Base-by-base conservation (phyloP, 1,284 basidiomycete genomes). In the Leccinum insolens region DNA sequence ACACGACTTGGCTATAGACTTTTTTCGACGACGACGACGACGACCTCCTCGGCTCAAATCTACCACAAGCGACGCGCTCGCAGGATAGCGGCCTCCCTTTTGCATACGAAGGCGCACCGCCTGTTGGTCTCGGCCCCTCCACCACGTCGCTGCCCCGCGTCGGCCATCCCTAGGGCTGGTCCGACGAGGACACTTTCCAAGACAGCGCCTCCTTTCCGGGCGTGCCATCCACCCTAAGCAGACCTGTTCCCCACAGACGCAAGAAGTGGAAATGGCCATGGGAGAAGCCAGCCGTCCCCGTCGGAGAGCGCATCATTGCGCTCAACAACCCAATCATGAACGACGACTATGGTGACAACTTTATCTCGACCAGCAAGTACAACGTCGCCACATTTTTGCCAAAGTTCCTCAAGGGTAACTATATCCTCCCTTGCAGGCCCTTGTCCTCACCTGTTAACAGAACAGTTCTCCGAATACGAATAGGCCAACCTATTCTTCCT, bases 381-480 rank as follows among this genome's bases (percentile, higher is more conserved):
- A 98, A 96, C 76, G 72, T 92, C 46, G 85, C 86, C 44, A 94
- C 94, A 0, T 99, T 99, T 80, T 71, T 96, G 11, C 96, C 95
- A 63, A 99, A 98, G 80, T 99, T 99, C 82, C 80, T 99, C 68
- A 86, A 87, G 69, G 95, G 95, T 97, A 74, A 74, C 17, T n/a
- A 8, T 8, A 4, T 31, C 20, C 34, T 12, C 7, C 7, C 44
- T 49, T n/a, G 31, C 25, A 22, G 15, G 52, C 55, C 12, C 52
- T 14, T n/a, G 37, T 22, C 2, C 71, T 75, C 57, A 77, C 62
- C 9, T 37, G 60, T 3, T 73, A 2, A 70, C 83, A 92, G 96
- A 98, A 79, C 96, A 98, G 90, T 98, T 98, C 85, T 95, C 94
- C 71, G 97, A 98, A 87, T 99, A 98, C 77, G 98, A 28, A 28